These are phyloP conservation scores for Oryza nivara DNA, from an alignment of 176 grass and related monocot genomes.

Conservation along the genomic window DNA sequence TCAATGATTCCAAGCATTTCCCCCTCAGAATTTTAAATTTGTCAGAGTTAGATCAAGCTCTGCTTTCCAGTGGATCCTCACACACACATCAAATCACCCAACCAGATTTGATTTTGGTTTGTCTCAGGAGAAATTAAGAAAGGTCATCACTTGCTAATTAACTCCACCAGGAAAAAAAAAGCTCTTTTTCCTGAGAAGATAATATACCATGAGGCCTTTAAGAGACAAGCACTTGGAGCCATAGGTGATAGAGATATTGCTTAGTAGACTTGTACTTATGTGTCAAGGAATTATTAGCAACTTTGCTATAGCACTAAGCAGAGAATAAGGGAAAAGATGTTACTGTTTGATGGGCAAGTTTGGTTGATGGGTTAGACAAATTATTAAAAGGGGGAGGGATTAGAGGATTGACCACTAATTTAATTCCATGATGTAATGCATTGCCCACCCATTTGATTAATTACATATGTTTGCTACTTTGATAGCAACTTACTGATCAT, in stretches of 20 bases:
- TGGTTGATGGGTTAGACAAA: constrained; percentile 18
- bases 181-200: neutral
- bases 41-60: constrained; percentile 43
- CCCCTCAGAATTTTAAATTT: neutral
- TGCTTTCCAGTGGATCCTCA: constrained; percentile 55
- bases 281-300: constrained; percentile 39
- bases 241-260: constrained; percentile 17
- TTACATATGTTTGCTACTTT: neutral
- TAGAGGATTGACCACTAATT: constrained; percentile 23
- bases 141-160: constrained; percentile 10
- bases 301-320: constrained; percentile 7
- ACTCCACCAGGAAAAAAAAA: neutral
- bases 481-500: neutral
- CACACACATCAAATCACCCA: constrained; percentile 40
- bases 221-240: constrained; percentile 41
- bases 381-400: neutral
- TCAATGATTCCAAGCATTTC: constrained; percentile 35
- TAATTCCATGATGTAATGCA: constrained; percentile 20
- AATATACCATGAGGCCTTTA: constrained; percentile 27
- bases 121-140: neutral
- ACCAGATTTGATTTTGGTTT: constrained; percentile 9
- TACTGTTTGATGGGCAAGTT: constrained; percentile 10
- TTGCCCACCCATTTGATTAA: neutral
- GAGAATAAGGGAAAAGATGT: constrained; percentile 28
- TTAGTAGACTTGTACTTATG: constrained; percentile 20